Evolutionary conservation across 2,329 filamentous ascomycete genomes (phyloP).

Genomic region (Neurospora sp.): DNA sequence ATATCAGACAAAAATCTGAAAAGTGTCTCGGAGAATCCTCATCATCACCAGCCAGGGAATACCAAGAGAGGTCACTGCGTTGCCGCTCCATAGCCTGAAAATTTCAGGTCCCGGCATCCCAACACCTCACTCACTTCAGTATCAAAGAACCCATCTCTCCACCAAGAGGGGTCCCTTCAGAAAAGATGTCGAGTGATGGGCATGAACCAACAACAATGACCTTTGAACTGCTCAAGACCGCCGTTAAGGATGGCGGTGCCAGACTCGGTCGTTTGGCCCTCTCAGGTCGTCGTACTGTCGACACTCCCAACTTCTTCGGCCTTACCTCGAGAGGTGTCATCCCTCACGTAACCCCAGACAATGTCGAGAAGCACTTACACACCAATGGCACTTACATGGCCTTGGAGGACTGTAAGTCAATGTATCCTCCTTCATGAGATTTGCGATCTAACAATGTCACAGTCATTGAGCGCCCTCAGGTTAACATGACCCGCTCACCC

Average conservation of each 20-base stretch:
- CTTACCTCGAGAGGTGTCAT: slow-evolving; percentile 75
- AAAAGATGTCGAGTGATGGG: slow-evolving; percentile 13
- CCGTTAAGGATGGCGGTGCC: slow-evolving; percentile 32
- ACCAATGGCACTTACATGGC: slow-evolving; percentile 68
- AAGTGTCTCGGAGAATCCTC: background rate
- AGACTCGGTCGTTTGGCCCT: slow-evolving; percentile 61
- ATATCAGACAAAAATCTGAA: background rate
- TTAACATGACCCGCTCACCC: slow-evolving; percentile 31
- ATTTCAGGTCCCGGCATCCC: background rate
- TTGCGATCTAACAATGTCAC: slow-evolving; percentile 3
- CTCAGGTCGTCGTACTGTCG: slow-evolving; percentile 51
- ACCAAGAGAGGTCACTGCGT: background rate
- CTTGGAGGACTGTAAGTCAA: slow-evolving; percentile 81
- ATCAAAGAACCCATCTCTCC: background rate
- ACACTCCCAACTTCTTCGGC: slow-evolving; percentile 76
- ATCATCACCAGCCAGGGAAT: background rate
- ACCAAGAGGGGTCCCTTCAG: background rate
- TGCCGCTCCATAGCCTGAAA: background rate
- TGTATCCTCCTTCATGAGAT: background rate
- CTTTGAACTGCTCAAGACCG: slow-evolving; percentile 39
- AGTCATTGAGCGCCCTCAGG: slow-evolving; percentile 45
- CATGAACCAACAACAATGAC: slow-evolving; percentile 20
- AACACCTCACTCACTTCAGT: background rate
- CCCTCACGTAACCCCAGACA: slow-evolving; percentile 85
- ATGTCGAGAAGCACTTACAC: slow-evolving; percentile 53